Evolutionary conservation across 345 rosid species (phyloP).

Genomic region (Stellera chamaejasme): DNA sequence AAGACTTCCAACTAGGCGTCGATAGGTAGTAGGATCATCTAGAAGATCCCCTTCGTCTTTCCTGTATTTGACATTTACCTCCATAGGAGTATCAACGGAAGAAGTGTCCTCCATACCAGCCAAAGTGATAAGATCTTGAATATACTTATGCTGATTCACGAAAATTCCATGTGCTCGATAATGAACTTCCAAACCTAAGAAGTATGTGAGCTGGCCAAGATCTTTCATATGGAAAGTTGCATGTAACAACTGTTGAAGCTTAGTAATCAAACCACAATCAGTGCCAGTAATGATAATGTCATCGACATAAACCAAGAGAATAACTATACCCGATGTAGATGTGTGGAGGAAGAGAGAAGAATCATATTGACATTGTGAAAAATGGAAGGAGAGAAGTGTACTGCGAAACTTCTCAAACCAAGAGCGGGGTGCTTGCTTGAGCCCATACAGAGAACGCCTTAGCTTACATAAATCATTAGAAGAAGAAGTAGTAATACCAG

Average conservation of each 20-base stretch:
- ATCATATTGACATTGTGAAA: neutral
- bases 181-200: neutral
- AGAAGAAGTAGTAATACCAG: neutral
- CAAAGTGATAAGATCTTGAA: neutral
- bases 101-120: neutral
- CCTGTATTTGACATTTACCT: neutral
- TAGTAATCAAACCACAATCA: no score
- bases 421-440: neutral
- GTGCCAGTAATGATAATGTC: no score
- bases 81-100: neutral
- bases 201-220: neutral
- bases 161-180: neutral
- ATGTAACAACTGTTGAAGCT: no score
- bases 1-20: neutral
- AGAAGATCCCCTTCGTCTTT: neutral
- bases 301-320: no score
- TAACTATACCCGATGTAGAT: neutral
- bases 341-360: neutral
- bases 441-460: neutral
- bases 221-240: neutral
- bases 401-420: no score
- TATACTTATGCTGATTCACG: neutral
- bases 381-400: no score
- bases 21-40: neutral
- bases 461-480: no score